Evolutionary conservation across 1,284 basidiomycete genomes (phyloP), one percentile per base, ranked within the genome.

Genomic region (Wallemia ichthyophaga): DNA sequence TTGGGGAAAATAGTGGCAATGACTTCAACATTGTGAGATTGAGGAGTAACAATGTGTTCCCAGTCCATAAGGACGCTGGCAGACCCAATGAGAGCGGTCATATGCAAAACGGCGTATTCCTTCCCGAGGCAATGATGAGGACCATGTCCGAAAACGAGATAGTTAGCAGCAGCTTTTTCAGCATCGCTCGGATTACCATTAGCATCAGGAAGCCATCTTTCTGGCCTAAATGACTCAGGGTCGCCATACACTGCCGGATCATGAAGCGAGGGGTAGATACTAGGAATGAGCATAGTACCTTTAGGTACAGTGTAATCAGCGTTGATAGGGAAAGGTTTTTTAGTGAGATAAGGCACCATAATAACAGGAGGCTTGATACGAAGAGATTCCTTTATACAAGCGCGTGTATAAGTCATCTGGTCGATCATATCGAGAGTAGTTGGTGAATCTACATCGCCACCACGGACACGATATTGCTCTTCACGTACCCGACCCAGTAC

Each of bases 321-420:
- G 58, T 81, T 75, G 71, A 98, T 88, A 28, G 88, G 87, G 81
- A 98, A 96, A 0, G 85, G 70, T 71, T 84, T 86, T 62, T 77
- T 82, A 37, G 85, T 77, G 67, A 78, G 78, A 75, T 98, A 98
- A n/a, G 92, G 94, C 26, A 87, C 87, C 86, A 91, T 91, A 28
- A 83, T 83, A 58, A 91, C 87, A 5, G 91, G 87, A 48, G 89
- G 91, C 71, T 84, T 85, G 61, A 89, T 71, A 31, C 92, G 79
- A 68, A 96, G 73, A 62, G 82, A 85, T 73, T 96, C 92, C 73
- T 89, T 91, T 63, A 95, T 83, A 61, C 87, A 80, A 2, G 89
- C 88, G 64, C 79, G 79, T 54, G 95, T 78, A 71, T 95, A 96
- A 23, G 82, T 77, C 88, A 95, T 95, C 66, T 86, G 73, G 62